phyloP scores from a whole-genome alignment of 1,284 basidiomycete genomes.

The Cryptococcus sp. region DNA sequence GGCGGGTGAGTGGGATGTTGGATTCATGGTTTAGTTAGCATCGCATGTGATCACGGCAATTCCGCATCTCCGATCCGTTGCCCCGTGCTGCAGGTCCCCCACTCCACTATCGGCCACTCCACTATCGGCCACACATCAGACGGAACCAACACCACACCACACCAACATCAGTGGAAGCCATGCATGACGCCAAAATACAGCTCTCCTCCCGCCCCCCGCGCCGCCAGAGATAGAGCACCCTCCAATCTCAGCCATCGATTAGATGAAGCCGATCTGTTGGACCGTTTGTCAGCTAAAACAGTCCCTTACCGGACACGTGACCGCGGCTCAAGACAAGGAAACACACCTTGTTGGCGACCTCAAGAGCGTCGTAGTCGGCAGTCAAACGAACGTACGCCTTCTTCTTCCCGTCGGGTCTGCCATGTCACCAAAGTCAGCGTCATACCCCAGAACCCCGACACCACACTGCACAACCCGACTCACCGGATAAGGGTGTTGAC shows the following conservation, averaged over 20 bases:
- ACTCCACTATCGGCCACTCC: no score
- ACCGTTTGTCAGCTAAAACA: conserved; percentile 5
- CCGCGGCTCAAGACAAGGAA: no score
- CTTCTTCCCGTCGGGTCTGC: conserved; percentile 95
- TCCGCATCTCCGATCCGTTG: no score
- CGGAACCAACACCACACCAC: neutral
- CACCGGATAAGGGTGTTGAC: conserved; percentile 97
- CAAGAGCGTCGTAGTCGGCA: conserved; percentile 92
- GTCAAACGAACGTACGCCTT: conserved; percentile 97
- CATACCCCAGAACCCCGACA: neutral
- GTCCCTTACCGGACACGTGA: no score
- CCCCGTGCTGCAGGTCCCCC: no score
- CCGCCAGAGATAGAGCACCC: neutral
- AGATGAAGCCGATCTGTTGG: conserved; percentile 52
- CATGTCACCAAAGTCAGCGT: neutral
- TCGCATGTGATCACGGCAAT: no score
- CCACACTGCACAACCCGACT: conserved; percentile 35
- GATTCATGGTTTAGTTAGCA: no score
- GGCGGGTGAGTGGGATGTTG: no score
- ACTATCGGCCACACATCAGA: neutral
- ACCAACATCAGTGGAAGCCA: conserved; percentile 14
- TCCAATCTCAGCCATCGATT: conserved; percentile 19
- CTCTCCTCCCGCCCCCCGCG: conserved; percentile 1
- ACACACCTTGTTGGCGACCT: conserved; percentile 95
- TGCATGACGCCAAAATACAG: conserved; percentile 27